Percentiles rank a stretch among this genome's conserved stretches.
Evolutionary conservation across 306 rosid species (phyloP).

Genomic region (Casuarina cunninghamiana): DNA sequence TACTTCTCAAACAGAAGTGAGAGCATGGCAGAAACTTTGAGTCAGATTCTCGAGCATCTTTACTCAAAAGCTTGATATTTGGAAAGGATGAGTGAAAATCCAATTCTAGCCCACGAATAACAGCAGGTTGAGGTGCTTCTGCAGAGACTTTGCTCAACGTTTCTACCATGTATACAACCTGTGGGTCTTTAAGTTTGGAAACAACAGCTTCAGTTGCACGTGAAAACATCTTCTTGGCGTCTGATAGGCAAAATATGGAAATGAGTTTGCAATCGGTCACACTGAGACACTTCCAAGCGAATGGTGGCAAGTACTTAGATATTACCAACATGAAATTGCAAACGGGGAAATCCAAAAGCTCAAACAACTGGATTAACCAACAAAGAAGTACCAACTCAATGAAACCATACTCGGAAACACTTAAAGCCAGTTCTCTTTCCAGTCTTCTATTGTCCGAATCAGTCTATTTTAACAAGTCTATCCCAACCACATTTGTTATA

Average conservation of each 20-base stretch:
- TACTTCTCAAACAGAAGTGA: slow-evolving; percentile 49
- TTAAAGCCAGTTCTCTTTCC: not conserved
- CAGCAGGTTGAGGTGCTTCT: slow-evolving; percentile 56
- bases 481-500: not conserved
- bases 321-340: not conserved
- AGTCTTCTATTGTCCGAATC: not conserved
- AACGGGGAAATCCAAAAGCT: slow-evolving; percentile 1
- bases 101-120: slow-evolving; percentile 62
- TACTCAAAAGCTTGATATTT: slow-evolving; percentile 35
- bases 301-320: not conserved
- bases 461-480: not conserved
- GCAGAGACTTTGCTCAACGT: slow-evolving; percentile 32
- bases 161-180: slow-evolving; percentile 57
- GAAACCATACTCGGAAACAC: not conserved
- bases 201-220: slow-evolving; percentile 57
- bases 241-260: slow-evolving; percentile 42
- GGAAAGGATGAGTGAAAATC: slow-evolving; percentile 53
- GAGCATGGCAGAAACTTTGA: slow-evolving; percentile 52
- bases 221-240: slow-evolving; percentile 50
- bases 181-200: slow-evolving; percentile 67
- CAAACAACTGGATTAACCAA: not conserved
- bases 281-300: slow-evolving; percentile 15
- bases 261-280: not conserved
- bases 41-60: slow-evolving; percentile 36
- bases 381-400: not conserved